Evolutionary conservation across 2,329 filamentous ascomycete species (phyloP), one percentile per base, ranked within the genome.

Genomic region (Alternaria arbusti): DNA sequence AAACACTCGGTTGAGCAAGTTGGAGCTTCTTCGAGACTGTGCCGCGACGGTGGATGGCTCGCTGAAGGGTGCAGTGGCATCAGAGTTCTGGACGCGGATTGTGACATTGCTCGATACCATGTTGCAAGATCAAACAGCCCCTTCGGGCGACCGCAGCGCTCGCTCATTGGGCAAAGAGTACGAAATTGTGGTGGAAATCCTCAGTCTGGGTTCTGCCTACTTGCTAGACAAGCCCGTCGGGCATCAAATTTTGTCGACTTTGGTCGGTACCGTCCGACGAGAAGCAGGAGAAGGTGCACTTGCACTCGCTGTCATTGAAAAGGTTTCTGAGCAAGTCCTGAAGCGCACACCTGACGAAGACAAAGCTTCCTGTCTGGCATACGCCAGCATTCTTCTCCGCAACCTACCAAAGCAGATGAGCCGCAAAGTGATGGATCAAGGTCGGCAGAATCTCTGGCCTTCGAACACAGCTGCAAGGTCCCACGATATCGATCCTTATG

Each of bases 201-300:
- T 97, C 4, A 90, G 70, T 82, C 85, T 68, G 89, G 91, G 17
- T 76, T 91, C 51, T 78, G 79, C 28, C 80, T 68, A 66, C 32
- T 64, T 78, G 25, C 66, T 76, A 13, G 64, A 64, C 12, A 63
- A 54, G 23, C 43, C 67, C 1, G 51, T 54, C 6, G 74, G 74
- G 5, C 62, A 68, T 17, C 65, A 75, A 10, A 81, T 95, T 1
- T 88, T 92, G 56, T 81, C 86, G 9, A 78, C 83, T 1, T 80
- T 92, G 9, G 82, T 86, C 4, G 79, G 84, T 9, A 86, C 87
- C 56, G 86, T 90, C 7, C 85, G 83, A 17, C 61, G 56, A 23
- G 89, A 93, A 66, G 86, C 87, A 56, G 91, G 92, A 4, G 89
- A 93, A 65, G 86, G 87, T 15, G 90, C 88, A 6, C 85, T 90